Base-by-base conservation (phyloP, 2,329 filamentous ascomycete genomes). In the Dactylellina cionopaga region DNA sequence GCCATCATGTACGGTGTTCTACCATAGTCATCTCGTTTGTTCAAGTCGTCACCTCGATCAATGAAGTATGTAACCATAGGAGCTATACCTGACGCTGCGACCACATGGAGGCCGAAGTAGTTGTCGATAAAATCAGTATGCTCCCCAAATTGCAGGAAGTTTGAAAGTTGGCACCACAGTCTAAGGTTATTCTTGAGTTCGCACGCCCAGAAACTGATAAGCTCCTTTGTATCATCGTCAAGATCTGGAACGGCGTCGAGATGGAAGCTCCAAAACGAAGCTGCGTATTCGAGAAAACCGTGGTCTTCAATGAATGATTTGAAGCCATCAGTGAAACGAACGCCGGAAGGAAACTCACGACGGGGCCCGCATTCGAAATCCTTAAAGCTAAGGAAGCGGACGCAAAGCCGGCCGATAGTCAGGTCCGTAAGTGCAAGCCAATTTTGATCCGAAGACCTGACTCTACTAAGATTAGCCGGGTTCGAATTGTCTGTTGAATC, bases 51-150 rank as follows among this genome's bases (percentile, higher is more conserved):
- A 0, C 41, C 29, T 13, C 33, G 11, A 5, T 27, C 15, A n/a
- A 65, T 65, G 10, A 65, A 31, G n/a, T 65, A 56, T 22, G 29
- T 44, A 46, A 44, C 49, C 60, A 55, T 41, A n/a, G n/a, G n/a
- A n/a, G 33, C 49, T 7, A 65, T 47, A 4, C 60, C 60, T 9
- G 7, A 7, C 1, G 39, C 37, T 2, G 60, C 60, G 3, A 39
- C 51, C 7, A 27, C 29, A 6, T 43, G 19, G n/a, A 56, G 22
- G 0, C 49, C 60, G 27, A 65, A 65, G 5, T 55, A 24, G 17
- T 31, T 41, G 27, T 65, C 49, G 19, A 55, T 33, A 22, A 47
- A 47, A 15, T 65, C 46, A 0, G 22, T 25, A n/a, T 15, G 49
- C 22, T 15, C 17, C 4, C 5, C 2, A 6, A 17, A 27, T 2